Base-by-base conservation (phyloP, 768 basidiomycete species). In the Kwoniella heveanensis region DNA sequence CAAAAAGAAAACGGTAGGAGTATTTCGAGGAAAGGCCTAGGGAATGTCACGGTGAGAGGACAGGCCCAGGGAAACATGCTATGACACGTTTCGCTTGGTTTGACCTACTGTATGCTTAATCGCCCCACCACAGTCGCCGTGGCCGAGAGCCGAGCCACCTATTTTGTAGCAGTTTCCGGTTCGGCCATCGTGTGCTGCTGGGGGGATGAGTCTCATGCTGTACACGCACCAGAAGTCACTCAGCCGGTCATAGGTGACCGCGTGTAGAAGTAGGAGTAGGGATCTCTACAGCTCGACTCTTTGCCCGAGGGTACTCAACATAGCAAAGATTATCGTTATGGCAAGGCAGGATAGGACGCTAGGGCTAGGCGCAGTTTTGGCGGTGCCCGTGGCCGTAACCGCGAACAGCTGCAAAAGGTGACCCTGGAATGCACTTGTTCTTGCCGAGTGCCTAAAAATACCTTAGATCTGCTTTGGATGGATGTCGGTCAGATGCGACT, bases 391-490 rank as follows among this genome's bases (percentile, higher is more conserved):
- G 39, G 39, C 39, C 39, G 39, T 44, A 44, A 44, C 19, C 8
- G 39, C 39, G 15, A 44, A 19, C 39, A 32, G 32, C 13, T 13
- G 13, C 32, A n/a, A n/a, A n/a, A n/a, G n/a, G n/a, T n/a, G n/a
- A 32, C 32, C 32, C 32, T 32, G 32, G 32, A n/a, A n/a, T n/a
- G n/a, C n/a, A n/a, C 32, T 36, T 36, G 39, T 17, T 44, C 19
- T 44, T 44, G 39, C 39, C 39, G 39, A 44, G 39, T 44, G 39
- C 39, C 39, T 44, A 44, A 44, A 44, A 44, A 44, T 44, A 44
- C 39, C 39, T 36, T 44, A 44, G 39, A 44, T 44, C 39, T 44
- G 39, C 39, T 44, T 44, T 44, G 17, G 10, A 44, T 10, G 3
- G 39, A 3, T 17, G 4, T 9, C 39, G n/a, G n/a, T n/a, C n/a